Evolutionary conservation across 73 alveolate species (phyloP).

Genomic region (Paramecium bursaria): DNA sequence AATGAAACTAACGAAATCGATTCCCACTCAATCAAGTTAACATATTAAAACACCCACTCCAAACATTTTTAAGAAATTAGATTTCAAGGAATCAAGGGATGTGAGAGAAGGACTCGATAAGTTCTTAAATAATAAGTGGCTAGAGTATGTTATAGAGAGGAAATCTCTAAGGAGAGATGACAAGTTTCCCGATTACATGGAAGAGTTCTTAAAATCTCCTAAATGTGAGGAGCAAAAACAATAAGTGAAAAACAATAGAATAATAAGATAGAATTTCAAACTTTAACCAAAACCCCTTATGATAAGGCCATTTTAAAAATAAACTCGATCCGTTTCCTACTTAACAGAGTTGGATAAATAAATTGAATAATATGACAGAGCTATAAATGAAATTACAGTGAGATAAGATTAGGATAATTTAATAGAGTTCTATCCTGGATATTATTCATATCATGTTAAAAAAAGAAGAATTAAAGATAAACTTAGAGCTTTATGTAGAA

Average conservation of each 20-base stretch:
- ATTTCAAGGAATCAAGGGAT: neutral
- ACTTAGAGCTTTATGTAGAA: neutral
- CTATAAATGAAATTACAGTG: neutral
- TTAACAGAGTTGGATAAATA: no score
- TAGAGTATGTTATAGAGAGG: slow-evolving; percentile 14
- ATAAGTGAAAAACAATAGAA: neutral
- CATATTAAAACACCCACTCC: slow-evolving; percentile 23
- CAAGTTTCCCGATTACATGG: neutral
- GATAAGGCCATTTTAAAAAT: no score
- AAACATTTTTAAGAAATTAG: slow-evolving; percentile 12
- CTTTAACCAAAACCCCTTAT: slow-evolving; percentile 9
- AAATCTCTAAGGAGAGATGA: slow-evolving; percentile 51
- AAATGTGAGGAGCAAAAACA: neutral
- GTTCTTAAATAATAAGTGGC: slow-evolving; percentile 36
- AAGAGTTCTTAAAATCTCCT: slow-evolving; percentile 11
- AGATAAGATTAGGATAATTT: slow-evolving; percentile 31
- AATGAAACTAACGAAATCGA: no score
- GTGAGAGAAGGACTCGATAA: slow-evolving; percentile 39
- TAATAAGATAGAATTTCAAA: slow-evolving; percentile 22
- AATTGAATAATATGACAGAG: no score
- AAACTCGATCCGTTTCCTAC: no score
- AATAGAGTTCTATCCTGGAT: slow-evolving; percentile 17
- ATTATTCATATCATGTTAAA: slow-evolving; percentile 21
- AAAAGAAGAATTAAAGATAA: slow-evolving; percentile 12
- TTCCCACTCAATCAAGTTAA: no score